Percentiles rank a stretch among this genome's conserved stretches.
Evolutionary conservation across 345 rosid genomes (phyloP).

Genomic region (Pugionium cornutum): DNA sequence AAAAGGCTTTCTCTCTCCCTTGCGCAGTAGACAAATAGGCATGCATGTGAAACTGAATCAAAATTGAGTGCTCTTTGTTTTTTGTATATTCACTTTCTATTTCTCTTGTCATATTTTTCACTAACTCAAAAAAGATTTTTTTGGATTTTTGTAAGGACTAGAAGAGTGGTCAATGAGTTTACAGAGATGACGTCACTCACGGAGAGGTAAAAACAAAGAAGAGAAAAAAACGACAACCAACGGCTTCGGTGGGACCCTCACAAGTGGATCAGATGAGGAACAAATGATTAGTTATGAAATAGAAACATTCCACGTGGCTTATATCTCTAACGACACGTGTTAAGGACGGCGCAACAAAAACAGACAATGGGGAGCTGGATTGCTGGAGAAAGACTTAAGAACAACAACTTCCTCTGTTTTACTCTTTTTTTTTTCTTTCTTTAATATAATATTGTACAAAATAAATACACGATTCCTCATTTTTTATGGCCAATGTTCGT

Average conservation of each 20-base stretch:
- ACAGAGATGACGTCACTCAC: conserved; percentile 39
- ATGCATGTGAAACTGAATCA: conserved; percentile 40
- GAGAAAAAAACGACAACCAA: conserved; percentile 27
- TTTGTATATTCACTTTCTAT: conserved; percentile 1
- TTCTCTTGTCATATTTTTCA: background rate
- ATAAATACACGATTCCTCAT: conserved; percentile 21
- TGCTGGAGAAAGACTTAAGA: conserved; percentile 42
- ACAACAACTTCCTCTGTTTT: conserved; percentile 17
- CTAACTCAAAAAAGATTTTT: conserved; percentile 1
- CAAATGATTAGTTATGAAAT: conserved; percentile 50
- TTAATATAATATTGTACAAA: conserved; percentile 7
- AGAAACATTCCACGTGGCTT: conserved; percentile 51
- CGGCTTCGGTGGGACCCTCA: conserved; percentile 38
- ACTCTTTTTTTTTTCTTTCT: conserved; percentile 1
- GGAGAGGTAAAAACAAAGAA: conserved; percentile 22
- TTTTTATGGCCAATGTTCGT: conserved; percentile 33
- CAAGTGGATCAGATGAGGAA: conserved; percentile 20
- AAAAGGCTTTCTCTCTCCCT: conserved; percentile 16
- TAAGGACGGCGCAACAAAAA: conserved; percentile 89
- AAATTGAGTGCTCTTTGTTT: conserved; percentile 34
- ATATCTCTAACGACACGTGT: conserved; percentile 34
- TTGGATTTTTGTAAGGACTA: conserved; percentile 21
- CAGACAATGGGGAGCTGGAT: conserved; percentile 57
- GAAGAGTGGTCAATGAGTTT: conserved; percentile 25
- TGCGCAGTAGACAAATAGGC: conserved; percentile 41